A percentile compares a stretch with the other conserved stretches of the same genome.
phyloP scores from a whole-genome alignment of 192 early-diverging fungal genomes.

The Linnemannia zychae region DNA sequence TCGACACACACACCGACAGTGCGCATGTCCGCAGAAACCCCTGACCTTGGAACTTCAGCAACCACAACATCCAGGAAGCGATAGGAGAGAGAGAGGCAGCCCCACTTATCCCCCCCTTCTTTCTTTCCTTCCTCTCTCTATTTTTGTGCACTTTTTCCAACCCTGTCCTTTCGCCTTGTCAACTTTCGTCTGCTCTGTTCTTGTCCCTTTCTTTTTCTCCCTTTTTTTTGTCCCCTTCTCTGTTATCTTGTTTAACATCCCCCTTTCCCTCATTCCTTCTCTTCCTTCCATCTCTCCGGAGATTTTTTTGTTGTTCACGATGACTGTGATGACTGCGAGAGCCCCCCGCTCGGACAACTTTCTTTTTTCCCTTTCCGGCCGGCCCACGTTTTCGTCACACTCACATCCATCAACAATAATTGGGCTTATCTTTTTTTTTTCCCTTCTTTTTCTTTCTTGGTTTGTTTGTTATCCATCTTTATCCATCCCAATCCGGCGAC shows the following conservation, averaged over 20 bases:
- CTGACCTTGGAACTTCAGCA: background rate
- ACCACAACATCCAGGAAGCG: background rate
- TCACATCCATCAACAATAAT: background rate
- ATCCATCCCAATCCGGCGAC: slow-evolving; percentile 34
- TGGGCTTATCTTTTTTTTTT: background rate
- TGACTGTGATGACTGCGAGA: too few species aligned
- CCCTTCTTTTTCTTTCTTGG: background rate
- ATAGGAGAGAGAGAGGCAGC: background rate
- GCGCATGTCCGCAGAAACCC: background rate
- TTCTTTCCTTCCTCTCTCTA: too few species aligned
- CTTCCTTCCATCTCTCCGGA: background rate
- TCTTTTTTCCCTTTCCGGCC: background rate
- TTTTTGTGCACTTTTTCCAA: background rate
- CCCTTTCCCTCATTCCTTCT: background rate
- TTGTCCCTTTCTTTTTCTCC: background rate
- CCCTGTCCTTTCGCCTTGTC: too few species aligned
- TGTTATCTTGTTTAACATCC: background rate
- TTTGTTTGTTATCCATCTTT: slow-evolving; percentile 4
- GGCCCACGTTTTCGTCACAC: background rate
- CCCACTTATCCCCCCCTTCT: background rate
- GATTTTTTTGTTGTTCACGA: background rate
- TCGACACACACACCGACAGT: background rate
- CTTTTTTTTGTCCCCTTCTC: background rate
- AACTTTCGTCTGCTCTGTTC: background rate
- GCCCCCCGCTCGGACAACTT: slow-evolving; percentile 5